Conservation (phyloP, 2,329 filamentous ascomycete genomes). For the Cytospora schulzeri region DNA sequence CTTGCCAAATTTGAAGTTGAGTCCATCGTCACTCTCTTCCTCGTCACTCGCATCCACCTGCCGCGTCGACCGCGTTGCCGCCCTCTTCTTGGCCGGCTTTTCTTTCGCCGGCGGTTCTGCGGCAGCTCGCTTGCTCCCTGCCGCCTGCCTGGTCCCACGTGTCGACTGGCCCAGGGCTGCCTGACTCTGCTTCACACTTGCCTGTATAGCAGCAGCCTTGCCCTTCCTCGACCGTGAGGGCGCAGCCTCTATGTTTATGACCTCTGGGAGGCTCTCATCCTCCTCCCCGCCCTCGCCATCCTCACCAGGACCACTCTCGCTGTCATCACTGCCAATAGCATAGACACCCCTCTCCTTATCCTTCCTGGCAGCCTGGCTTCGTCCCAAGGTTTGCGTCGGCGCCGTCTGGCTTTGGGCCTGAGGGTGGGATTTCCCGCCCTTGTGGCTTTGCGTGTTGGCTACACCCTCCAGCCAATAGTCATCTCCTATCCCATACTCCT, state of each 20-base stretch:
- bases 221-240: slow-evolving; percentile 37
- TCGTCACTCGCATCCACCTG: slow-evolving; percentile 37
- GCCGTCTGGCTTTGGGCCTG: slow-evolving; percentile 10
- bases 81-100: slow-evolving; percentile 40
- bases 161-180: slow-evolving; percentile 32
- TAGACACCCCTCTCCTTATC: slow-evolving; percentile 28
- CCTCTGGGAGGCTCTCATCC: slow-evolving; percentile 24
- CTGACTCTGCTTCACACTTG: slow-evolving; percentile 33
- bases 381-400: slow-evolving; percentile 3
- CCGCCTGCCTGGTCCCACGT: slow-evolving; percentile 34
- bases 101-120: slow-evolving; percentile 39
- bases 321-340: slow-evolving; percentile 42
- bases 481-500: slow-evolving; percentile 73
- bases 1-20: slow-evolving; percentile 59
- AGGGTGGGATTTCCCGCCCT: slow-evolving; percentile 33
- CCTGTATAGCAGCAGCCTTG: slow-evolving; percentile 36
- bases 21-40: slow-evolving; percentile 56
- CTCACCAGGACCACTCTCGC: slow-evolving; percentile 36
- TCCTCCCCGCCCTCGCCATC: slow-evolving; percentile 23
- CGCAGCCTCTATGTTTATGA: slow-evolving; percentile 30
- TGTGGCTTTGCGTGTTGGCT: slow-evolving; percentile 41
- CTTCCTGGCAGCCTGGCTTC: slow-evolving; percentile 1
- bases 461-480: slow-evolving; percentile 69
- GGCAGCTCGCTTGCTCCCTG: slow-evolving; percentile 29
- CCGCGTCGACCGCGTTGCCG: slow-evolving; percentile 28